These are phyloP conservation scores for Collybiopsis luxurians DNA, from an alignment of 768 basidiomycete species.

Conservation along the genomic window DNA sequence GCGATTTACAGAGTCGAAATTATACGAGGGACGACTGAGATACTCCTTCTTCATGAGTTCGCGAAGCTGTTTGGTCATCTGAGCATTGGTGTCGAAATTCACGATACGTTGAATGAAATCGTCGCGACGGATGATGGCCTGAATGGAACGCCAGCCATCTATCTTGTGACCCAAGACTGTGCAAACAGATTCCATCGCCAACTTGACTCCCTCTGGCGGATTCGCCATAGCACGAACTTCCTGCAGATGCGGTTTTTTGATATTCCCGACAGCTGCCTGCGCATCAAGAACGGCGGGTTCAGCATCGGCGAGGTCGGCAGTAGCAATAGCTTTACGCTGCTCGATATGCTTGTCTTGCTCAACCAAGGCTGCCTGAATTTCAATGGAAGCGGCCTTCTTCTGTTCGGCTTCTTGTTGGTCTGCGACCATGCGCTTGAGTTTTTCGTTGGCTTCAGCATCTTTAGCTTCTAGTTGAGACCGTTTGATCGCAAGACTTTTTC, in stretches of 20 bases:
- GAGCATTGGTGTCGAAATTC: constrained; percentile 87
- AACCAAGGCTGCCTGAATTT: constrained; percentile 91
- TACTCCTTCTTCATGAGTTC: constrained; percentile 93
- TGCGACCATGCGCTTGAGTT: constrained; percentile 95
- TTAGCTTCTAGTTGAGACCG: constrained; percentile 91
- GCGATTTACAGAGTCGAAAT: constrained; percentile 88
- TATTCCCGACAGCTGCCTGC: constrained; percentile 93
- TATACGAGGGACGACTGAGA: constrained; percentile 86
- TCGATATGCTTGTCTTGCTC: constrained; percentile 90
- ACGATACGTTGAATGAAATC: constrained; percentile 96
- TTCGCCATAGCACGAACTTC: constrained; percentile 99
- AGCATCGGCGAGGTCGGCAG: constrained; percentile 94
- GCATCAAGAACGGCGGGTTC: constrained; percentile 97
- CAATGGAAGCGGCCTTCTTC: constrained; percentile 94
- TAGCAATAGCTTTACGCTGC: constrained; percentile 84
- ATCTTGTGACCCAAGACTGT: constrained; percentile 95
- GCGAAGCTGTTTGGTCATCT: constrained; percentile 88
- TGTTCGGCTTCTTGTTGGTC: constrained; percentile 99
- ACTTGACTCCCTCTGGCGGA: constrained; percentile 95
- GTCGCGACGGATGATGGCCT: constrained; percentile 92
- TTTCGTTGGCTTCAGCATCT: constrained; percentile 94
- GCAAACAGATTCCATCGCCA: constrained; percentile 99
- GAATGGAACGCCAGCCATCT: constrained; percentile 95
- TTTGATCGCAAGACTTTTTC: constrained; percentile 93
- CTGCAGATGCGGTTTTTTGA: constrained; percentile 92